Percentiles rank a stretch among this genome's conserved stretches.
Evolutionary conservation across 2,329 filamentous ascomycete species (phyloP).

Genomic region (Xylariaceae sp.): DNA sequence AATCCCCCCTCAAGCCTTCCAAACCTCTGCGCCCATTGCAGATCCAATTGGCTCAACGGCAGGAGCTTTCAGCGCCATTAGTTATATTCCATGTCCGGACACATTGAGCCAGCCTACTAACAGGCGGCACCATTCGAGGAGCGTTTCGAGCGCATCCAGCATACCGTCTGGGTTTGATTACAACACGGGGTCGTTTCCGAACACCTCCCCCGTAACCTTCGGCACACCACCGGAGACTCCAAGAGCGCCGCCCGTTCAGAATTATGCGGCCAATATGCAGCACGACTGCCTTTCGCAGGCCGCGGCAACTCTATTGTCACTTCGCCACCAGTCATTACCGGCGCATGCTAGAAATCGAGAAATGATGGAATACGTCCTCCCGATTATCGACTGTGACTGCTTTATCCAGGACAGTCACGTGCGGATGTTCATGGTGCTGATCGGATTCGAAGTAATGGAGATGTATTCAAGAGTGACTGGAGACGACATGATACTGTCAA

Average conservation of each 20-base stretch:
- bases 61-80: constrained; percentile 15
- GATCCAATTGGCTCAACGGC: constrained; percentile 15
- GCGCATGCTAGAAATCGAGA: constrained; percentile 13
- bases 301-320: constrained; percentile 16
- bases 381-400: constrained; percentile 24
- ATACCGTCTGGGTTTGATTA: constrained; percentile 22
- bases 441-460: constrained; percentile 25
- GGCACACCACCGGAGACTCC: constrained; percentile 24
- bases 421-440: constrained; percentile 22
- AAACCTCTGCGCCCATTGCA: constrained; percentile 16
- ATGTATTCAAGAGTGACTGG: constrained; percentile 17
- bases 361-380: constrained; percentile 19
- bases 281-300: constrained; percentile 24
- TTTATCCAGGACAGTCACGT: constrained; percentile 20
- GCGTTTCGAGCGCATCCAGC: constrained; percentile 24
- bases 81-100: constrained; percentile 18
- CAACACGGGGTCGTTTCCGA: constrained; percentile 12
- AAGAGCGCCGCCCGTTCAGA: constrained; percentile 11
- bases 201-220: constrained; percentile 16
- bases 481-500: constrained; percentile 15
- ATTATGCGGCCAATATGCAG: constrained; percentile 12
- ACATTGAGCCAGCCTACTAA: constrained; percentile 7
- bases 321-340: constrained; percentile 13
- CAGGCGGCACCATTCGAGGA: constrained; percentile 20
- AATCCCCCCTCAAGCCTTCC: constrained; percentile 10